Evolutionary conservation across 2,329 filamentous ascomycete species (phyloP), one percentile per base, ranked within the genome.

Genomic region (Fusarium sp.): DNA sequence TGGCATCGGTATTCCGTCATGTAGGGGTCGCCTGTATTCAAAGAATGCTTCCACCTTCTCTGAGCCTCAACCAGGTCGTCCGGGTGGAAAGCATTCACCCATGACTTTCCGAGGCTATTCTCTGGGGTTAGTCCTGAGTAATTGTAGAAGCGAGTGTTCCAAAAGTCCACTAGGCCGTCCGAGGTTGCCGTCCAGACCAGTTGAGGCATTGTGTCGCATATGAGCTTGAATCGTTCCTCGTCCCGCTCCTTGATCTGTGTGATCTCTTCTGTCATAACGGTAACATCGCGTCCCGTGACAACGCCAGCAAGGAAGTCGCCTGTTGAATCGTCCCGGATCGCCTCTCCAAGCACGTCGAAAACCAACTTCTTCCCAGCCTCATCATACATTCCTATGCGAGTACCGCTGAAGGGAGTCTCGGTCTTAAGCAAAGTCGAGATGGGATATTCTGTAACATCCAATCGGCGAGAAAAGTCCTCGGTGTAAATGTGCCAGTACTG

Each of bases 61-160:
- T 79, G 77, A 0, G 90, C 88, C n/a, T 87, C 84, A 0, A 83
- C 75, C 81, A 93, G 85, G 73, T 95, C 93, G 32, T 95, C 93
- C 0, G 89, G 89, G 76, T 95, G 93, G 73, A 95, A 93, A 0
- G 90, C 87, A 4, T 86, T 83, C 76, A 86, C 84, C 92, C 92
- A 94, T 2, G 88, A 88, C 34, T 85, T 78, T 0, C 92, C 93
- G 3, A 92, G 75, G 30, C 90, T 93, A 11, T 91, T 85, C 52
- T 92, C 89, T 11, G 87, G 85, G 0, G 87, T 87, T 27, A 95
- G 82, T 0, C 94, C 92, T 0, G 94, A 95, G 76, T 94, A 95
- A n/a, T 90, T 88, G 77, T 94, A 94, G 92, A 93, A 96, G n/a
- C 92, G 86, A 56, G 90, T 89, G 68, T 93, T 94, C 81, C 92